A percentile compares a stretch with the other conserved stretches of the same genome.
These are phyloP conservation scores for Fusarium coicis DNA, from an alignment of 2,329 filamentous ascomycete species.

Conservation along the genomic window DNA sequence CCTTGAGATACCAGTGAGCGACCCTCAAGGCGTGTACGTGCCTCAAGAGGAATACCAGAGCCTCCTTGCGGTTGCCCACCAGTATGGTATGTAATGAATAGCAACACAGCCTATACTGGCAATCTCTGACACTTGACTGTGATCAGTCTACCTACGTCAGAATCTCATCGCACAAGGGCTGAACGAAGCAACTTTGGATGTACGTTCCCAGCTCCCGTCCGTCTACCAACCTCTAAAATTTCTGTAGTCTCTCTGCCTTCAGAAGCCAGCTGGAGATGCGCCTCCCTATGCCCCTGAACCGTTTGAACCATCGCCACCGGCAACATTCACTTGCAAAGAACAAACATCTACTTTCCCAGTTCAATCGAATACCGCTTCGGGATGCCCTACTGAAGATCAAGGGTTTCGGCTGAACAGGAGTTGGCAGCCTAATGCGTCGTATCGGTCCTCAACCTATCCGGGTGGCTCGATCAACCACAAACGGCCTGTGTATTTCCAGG, in stretches of 20 bases:
- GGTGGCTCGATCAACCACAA: background rate
- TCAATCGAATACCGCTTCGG: background rate
- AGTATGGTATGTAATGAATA: constrained; percentile 62
- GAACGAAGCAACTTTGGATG: constrained; percentile 57
- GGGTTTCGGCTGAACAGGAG: background rate
- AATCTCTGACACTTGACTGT: background rate
- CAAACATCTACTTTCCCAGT: background rate
- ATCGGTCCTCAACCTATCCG: background rate
- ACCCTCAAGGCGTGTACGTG: constrained; percentile 60
- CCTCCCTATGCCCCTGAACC: background rate
- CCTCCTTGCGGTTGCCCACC: constrained; percentile 61
- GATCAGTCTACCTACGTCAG: constrained; percentile 44
- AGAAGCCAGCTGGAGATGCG: background rate
- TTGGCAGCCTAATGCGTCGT: background rate
- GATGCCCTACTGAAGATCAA: background rate
- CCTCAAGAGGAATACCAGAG: constrained; percentile 69
- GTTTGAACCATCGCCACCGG: background rate
- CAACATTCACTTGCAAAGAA: background rate
- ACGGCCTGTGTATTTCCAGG: background rate
- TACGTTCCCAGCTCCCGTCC: constrained; percentile 46
- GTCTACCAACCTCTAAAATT: background rate
- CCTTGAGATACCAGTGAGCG: background rate
- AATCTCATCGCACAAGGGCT: constrained; percentile 63
- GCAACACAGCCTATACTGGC: background rate
- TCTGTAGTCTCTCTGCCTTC: constrained; percentile 21